phyloP scores from a whole-genome alignment of 768 basidiomycete species.

The Mycena venus region DNA sequence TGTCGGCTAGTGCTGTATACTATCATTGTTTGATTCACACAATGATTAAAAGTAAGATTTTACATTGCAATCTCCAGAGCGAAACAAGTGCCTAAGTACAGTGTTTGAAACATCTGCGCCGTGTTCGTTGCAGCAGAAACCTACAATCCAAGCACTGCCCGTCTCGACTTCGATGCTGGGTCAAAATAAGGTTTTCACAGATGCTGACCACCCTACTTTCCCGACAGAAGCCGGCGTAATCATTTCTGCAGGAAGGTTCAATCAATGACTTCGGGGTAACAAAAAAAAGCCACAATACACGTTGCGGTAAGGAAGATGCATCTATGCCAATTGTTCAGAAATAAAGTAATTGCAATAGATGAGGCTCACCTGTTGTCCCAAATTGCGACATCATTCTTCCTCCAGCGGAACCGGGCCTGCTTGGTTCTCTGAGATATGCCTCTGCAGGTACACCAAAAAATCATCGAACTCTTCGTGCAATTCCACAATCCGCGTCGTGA shows the following conservation, averaged over 20 bases:
- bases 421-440: constrained; percentile 69
- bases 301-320: constrained; percentile 62
- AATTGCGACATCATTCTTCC: constrained; percentile 65
- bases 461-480: constrained; percentile 65
- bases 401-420: constrained; percentile 69
- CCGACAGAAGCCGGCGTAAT: constrained; percentile 50
- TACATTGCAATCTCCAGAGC: too few relatives aligned
- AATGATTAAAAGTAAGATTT: too few relatives aligned
- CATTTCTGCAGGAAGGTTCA: constrained; percentile 41
- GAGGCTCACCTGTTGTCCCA: constrained; percentile 66
- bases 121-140: too few relatives aligned
- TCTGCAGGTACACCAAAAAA: constrained; percentile 61
- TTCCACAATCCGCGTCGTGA: constrained; percentile 69
- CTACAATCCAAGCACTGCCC: too few relatives aligned
- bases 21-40: too few relatives aligned
- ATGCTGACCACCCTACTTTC: constrained; percentile 68
- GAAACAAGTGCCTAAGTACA: too few relatives aligned
- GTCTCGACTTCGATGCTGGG: constrained; percentile 50
- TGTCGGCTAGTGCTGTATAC: too few relatives aligned
- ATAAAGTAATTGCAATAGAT: not conserved
- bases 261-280: not conserved
- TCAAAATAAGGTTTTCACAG: constrained; percentile 68
- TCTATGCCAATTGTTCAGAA: not conserved
- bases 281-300: constrained; percentile 37
- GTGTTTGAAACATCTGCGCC: too few relatives aligned